A percentile compares a stretch with the other conserved stretches of the same genome.
Conservation (phyloP, 306 rosid species). For the Lathyrus sativus region DNA sequence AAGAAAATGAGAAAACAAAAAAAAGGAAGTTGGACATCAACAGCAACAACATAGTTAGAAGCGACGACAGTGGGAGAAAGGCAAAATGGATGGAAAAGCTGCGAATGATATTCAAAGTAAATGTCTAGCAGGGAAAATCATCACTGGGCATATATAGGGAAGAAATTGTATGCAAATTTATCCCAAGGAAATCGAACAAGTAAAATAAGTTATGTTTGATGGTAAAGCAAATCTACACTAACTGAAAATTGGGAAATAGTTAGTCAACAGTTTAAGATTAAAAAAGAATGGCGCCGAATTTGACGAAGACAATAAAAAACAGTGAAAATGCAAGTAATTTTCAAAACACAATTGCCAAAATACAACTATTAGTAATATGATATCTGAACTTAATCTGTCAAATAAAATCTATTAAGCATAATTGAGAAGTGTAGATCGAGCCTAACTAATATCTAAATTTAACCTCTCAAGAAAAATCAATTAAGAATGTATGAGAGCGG, state of each 20-base stretch:
- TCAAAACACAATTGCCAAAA: too few relatives aligned
- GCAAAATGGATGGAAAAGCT: constrained; percentile 32
- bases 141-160: constrained; percentile 33
- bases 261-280: too few relatives aligned
- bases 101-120: constrained; percentile 11
- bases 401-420: too few relatives aligned
- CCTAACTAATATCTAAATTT: too few relatives aligned
- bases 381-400: too few relatives aligned
- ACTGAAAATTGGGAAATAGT: not conserved
- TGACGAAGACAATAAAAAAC: too few relatives aligned
- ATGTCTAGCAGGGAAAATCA: constrained; percentile 5
- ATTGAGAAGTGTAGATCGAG: too few relatives aligned
- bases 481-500: not conserved
- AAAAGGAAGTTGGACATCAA: not conserved
- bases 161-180: not conserved
- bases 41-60: not conserved
- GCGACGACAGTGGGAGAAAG: constrained; percentile 20
- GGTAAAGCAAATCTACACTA: constrained; percentile 1
- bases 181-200: not conserved
- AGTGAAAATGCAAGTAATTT: too few relatives aligned
- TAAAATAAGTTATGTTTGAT: not conserved
- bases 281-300: too few relatives aligned
- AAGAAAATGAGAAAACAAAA: not conserved
- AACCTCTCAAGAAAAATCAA: too few relatives aligned
- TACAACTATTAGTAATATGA: too few relatives aligned